A percentile compares a stretch with the other conserved stretches of the same genome.
phyloP scores from a whole-genome alignment of 129 eudicot species.

The Artemisia tridentata region DNA sequence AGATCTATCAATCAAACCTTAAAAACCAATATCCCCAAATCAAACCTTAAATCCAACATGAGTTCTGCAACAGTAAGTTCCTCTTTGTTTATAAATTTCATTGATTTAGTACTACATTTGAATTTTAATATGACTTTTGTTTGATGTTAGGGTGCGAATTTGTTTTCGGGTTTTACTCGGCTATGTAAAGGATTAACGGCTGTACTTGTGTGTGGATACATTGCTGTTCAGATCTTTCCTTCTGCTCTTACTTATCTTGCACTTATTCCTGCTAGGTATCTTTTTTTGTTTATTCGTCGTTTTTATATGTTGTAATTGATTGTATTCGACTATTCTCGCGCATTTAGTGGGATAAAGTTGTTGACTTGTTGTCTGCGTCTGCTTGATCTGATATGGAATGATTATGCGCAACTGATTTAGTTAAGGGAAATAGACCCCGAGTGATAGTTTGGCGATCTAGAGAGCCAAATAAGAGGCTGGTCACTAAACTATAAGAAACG shows the following conservation, averaged over 20 bases:
- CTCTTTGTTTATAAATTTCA: neutral
- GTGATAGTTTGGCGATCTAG: neutral
- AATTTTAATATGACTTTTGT: no score
- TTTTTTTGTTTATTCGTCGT: neutral
- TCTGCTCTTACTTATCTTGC: conserved; percentile 71
- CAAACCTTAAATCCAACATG: neutral
- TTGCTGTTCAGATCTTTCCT: conserved; percentile 86
- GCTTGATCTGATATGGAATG: neutral
- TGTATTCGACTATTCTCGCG: neutral
- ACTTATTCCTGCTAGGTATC: conserved; percentile 86
- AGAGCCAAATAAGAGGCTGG: no score
- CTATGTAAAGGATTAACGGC: conserved; percentile 91
- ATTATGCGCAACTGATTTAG: neutral
- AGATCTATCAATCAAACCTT: neutral
- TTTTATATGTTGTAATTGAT: conserved; percentile 11
- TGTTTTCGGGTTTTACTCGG: conserved; percentile 71
- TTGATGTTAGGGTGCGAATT: conserved; percentile 37
- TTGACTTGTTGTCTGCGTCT: no score
- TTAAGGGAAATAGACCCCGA: neutral
- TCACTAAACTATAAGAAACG: conserved; percentile 15
- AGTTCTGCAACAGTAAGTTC: neutral
- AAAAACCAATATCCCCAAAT: neutral
- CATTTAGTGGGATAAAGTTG: no score
- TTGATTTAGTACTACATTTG: no score
- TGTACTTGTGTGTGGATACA: conserved; percentile 76